A percentile compares a stretch with the other conserved stretches of the same genome.
Evolutionary conservation across 139 green algal species (phyloP).

Genomic region (Chlamydomonas applanata): DNA sequence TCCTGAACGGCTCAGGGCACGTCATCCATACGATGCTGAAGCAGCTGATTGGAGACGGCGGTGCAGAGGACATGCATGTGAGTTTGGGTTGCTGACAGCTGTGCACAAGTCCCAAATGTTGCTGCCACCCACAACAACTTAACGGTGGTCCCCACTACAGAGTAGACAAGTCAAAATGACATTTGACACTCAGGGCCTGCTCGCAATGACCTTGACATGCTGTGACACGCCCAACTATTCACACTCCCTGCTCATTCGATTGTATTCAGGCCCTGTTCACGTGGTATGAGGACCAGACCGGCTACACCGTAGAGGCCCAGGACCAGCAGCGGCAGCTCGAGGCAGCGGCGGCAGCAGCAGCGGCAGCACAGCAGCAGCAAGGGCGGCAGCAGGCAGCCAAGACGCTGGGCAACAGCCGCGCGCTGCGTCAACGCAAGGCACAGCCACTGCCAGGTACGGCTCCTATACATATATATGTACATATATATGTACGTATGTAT

Average conservation of each 20-base stretch:
- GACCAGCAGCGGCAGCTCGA: neutral
- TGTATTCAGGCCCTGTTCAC: neutral
- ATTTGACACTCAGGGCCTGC: too few relatives aligned
- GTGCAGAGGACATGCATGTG: constrained; percentile 7
- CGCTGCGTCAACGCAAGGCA: neutral
- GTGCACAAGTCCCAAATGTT: too few relatives aligned
- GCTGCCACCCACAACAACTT: too few relatives aligned
- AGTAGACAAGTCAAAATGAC: too few relatives aligned
- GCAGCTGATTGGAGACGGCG: neutral
- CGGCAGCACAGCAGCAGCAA: neutral
- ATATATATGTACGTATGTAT: neutral
- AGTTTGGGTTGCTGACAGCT: neutral
- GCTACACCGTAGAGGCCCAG: neutral
- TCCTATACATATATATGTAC: neutral
- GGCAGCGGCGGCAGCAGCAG: neutral
- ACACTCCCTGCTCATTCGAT: too few relatives aligned
- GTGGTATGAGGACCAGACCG: constrained; percentile 8
- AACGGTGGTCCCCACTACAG: too few relatives aligned
- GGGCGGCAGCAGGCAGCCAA: neutral
- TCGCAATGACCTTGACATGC: too few relatives aligned
- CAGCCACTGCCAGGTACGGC: neutral
- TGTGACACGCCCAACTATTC: too few relatives aligned
- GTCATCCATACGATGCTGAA: neutral
- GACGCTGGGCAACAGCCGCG: neutral
- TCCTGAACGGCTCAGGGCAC: neutral